Conservation (phyloP, 306 rosid species). For the Luffa aegyptiaca region DNA sequence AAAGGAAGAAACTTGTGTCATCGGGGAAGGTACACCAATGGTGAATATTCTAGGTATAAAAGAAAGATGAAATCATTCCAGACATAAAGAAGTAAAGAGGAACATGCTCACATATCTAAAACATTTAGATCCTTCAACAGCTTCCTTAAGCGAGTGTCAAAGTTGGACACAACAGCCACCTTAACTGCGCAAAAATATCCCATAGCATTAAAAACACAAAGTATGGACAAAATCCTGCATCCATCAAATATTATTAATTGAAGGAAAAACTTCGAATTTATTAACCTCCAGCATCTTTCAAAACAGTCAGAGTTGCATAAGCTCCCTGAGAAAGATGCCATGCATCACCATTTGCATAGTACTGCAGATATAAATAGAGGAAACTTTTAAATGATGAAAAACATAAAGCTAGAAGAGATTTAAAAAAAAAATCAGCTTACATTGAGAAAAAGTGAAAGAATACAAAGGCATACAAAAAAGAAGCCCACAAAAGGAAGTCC, state of each 20-base stretch:
- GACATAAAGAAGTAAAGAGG: background rate
- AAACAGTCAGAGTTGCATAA: constrained; percentile 56
- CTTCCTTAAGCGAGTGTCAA: constrained; percentile 84
- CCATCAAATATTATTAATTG: background rate
- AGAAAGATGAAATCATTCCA: background rate
- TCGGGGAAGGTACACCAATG: background rate
- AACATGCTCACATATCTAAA: constrained; percentile 57
- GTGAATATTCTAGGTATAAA: background rate
- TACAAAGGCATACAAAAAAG: too few relatives aligned
- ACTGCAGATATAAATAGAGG: constrained; percentile 30
- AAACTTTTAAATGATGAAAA: background rate
- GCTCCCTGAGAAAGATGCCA: constrained; percentile 84
- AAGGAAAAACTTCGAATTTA: constrained; percentile 7
- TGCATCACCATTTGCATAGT: constrained; percentile 75
- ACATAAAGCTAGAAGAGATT: background rate
- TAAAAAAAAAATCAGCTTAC: background rate
- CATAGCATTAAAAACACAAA: background rate
- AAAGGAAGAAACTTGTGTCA: background rate
- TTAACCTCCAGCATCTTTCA: constrained; percentile 90
- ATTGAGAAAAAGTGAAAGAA: too few relatives aligned
- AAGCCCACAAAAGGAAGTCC: too few relatives aligned
- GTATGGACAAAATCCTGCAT: background rate
- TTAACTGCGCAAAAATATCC: constrained; percentile 41
- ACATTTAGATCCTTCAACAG: constrained; percentile 73
- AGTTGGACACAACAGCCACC: constrained; percentile 92